Percentiles rank a stretch among this genome's conserved stretches.
Conservation (phyloP, 2,329 filamentous ascomycete species). For the Sphaerulina musiva region DNA sequence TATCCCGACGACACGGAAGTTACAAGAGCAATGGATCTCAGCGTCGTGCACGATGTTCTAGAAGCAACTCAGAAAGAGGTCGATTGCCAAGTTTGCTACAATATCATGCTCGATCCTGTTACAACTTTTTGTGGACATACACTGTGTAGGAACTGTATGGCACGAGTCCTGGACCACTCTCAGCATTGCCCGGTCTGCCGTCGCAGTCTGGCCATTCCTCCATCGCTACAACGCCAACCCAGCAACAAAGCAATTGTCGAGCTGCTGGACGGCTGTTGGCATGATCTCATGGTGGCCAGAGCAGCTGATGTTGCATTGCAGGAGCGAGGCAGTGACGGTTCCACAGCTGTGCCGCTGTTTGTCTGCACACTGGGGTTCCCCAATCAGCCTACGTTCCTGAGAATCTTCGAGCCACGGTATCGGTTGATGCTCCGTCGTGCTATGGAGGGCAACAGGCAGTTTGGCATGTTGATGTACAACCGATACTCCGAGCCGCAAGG, state of each 20-base stretch:
- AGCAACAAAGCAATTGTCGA: constrained; percentile 58
- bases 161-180: constrained; percentile 69
- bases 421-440: constrained; percentile 79
- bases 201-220: constrained; percentile 51
- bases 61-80: constrained; percentile 61
- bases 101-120: constrained; percentile 70
- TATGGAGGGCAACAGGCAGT: constrained; percentile 65
- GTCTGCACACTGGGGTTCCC: constrained; percentile 78
- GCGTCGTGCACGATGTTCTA: constrained; percentile 53
- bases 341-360: constrained; percentile 64
- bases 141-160: constrained; percentile 74
- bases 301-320: constrained; percentile 52
- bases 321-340: constrained; percentile 49
- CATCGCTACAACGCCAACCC: constrained; percentile 45
- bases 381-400: constrained; percentile 74
- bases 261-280: constrained; percentile 63
- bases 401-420: constrained; percentile 90
- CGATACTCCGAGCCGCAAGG: constrained; percentile 48
- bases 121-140: constrained; percentile 86
- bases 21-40: constrained; percentile 40
- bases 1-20: constrained; percentile 35
- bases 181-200: constrained; percentile 76
- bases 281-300: constrained; percentile 56
- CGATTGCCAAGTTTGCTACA: constrained; percentile 85
- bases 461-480: constrained; percentile 78